A percentile compares a stretch with the other conserved stretches of the same genome.
Conservation (phyloP, 176 grass and related monocot genomes). For the Carex cristatella region DNA sequence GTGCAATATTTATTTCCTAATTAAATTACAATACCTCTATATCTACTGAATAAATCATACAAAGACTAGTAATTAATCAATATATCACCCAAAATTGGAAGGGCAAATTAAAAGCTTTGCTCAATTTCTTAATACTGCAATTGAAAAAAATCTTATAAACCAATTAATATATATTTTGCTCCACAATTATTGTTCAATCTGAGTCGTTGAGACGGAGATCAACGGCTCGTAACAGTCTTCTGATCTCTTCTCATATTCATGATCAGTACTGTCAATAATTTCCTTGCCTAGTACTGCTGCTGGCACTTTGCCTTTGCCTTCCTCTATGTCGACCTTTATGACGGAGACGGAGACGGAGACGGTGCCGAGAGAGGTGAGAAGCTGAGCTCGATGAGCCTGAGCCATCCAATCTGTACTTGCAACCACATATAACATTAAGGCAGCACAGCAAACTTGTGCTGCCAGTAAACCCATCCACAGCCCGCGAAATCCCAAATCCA, state of each 20-base stretch:
- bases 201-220: slow-evolving; percentile 30
- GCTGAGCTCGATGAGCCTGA: slow-evolving; percentile 57
- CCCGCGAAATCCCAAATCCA: slow-evolving; percentile 60
- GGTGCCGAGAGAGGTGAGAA: slow-evolving; percentile 24
- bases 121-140: slow-evolving; percentile 6
- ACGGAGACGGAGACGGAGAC: background rate
- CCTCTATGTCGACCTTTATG: slow-evolving; percentile 9
- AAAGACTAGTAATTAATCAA: background rate
- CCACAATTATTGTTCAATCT: background rate
- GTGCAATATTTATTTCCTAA: background rate
- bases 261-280: background rate
- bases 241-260: background rate
- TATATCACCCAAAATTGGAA: background rate
- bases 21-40: slow-evolving; percentile 6
- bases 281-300: background rate
- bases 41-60: slow-evolving; percentile 4
- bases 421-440: slow-evolving; percentile 69
- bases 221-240: slow-evolving; percentile 38
- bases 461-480: slow-evolving; percentile 83
- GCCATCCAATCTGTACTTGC: slow-evolving; percentile 86
- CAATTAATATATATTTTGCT: slow-evolving; percentile 13
- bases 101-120: slow-evolving; percentile 5
- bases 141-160: slow-evolving; percentile 1
- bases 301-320: slow-evolving; percentile 11
- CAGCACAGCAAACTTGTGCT: slow-evolving; percentile 82